These are phyloP conservation scores for Millerozyma miso DNA, from an alignment of 805 yeast genomes.

Conservation along the genomic window DNA sequence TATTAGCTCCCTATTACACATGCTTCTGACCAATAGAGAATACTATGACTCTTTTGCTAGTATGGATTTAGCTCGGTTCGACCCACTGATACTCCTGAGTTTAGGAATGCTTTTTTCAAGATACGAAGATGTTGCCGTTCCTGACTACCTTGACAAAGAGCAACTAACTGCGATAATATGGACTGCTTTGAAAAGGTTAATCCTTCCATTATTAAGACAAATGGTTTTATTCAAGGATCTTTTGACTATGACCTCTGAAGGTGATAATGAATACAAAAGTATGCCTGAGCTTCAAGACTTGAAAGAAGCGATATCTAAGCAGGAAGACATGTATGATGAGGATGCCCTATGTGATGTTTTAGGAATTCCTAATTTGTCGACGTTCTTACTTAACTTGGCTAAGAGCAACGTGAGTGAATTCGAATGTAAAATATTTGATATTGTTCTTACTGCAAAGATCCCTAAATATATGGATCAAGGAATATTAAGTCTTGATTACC, in stretches of 20 bases:
- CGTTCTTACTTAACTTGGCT: conserved; percentile 11
- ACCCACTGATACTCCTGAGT: neutral
- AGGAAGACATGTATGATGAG: conserved; percentile 14
- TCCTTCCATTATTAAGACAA: conserved; percentile 34
- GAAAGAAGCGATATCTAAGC: conserved; percentile 12
- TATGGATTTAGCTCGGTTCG: neutral
- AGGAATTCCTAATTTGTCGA: conserved; percentile 20
- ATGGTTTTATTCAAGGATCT: conserved; percentile 29
- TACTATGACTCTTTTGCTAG: conserved; percentile 7
- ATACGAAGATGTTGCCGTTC: neutral
- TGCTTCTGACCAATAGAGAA: neutral
- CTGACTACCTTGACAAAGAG: neutral
- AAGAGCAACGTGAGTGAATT: conserved; percentile 7
- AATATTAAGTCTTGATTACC: conserved; percentile 39
- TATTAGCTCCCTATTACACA: conserved; percentile 15
- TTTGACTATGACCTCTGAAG: conserved; percentile 23
- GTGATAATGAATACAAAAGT: conserved; percentile 22
- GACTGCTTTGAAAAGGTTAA: conserved; percentile 17
- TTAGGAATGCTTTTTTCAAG: neutral
- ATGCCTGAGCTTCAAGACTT: conserved; percentile 13
- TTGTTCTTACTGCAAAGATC: conserved; percentile 20
- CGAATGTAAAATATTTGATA: conserved; percentile 20
- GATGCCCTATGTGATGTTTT: conserved; percentile 22
- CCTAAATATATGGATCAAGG: conserved; percentile 20
- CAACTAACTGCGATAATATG: conserved; percentile 7